Percentiles rank a stretch among this genome's conserved stretches.
Evolutionary conservation across 2,329 filamentous ascomycete species (phyloP).

Genomic region (Arthroderma sp.): DNA sequence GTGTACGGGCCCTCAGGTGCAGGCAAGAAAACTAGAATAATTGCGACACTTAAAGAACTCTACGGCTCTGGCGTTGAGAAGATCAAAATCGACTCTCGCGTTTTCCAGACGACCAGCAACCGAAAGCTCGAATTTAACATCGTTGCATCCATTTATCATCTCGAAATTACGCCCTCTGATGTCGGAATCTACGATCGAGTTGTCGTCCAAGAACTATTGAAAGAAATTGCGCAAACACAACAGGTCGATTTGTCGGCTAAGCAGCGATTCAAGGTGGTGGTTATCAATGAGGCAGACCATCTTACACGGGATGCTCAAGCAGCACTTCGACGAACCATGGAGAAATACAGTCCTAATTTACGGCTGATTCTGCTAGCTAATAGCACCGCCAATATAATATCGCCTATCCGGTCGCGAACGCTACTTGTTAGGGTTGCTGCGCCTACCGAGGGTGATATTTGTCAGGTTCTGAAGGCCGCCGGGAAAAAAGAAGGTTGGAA

Average conservation of each 20-base stretch:
- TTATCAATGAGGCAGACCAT: conserved; percentile 97
- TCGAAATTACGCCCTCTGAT: conserved; percentile 95
- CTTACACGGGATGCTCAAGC: conserved; percentile 90
- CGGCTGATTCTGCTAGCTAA: conserved; percentile 86
- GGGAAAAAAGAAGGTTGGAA: conserved; percentile 76
- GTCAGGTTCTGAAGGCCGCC: conserved; percentile 53
- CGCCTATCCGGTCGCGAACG: conserved; percentile 87
- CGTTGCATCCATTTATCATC: conserved; percentile 89
- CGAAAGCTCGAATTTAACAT: conserved; percentile 99
- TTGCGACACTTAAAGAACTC: conserved; percentile 86
- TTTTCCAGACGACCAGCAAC: conserved; percentile 90
- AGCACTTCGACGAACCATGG: conserved; percentile 88
- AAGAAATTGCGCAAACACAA: conserved; percentile 96
- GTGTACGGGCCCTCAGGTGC: conserved; percentile 94
- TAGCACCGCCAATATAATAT: conserved; percentile 95
- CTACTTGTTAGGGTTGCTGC: conserved; percentile 84
- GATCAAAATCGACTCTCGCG: conserved; percentile 96
- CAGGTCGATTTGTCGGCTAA: conserved; percentile 88
- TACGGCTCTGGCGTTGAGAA: conserved; percentile 97
- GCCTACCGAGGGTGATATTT: conserved; percentile 75
- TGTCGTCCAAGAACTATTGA: conserved; percentile 86
- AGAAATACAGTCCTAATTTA: conserved; percentile 95
- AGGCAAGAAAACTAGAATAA: conserved; percentile 94
- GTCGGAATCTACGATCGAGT: conserved; percentile 94
- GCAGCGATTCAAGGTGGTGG: conserved; percentile 94